Conservation (phyloP, 2,329 filamentous ascomycete species). For the Talaromyces sp. region DNA sequence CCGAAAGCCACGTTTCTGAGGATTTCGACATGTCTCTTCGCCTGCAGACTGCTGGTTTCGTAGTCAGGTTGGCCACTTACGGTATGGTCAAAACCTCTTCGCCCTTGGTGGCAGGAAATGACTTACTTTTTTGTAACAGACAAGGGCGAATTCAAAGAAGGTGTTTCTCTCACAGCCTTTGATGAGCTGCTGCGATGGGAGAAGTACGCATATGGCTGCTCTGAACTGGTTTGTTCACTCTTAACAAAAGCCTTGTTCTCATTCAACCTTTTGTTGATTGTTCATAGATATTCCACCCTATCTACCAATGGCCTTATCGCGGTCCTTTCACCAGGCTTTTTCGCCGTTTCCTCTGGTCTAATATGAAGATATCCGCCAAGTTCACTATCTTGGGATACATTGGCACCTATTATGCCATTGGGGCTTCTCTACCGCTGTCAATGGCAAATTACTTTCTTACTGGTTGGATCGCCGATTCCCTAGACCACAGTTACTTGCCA, state of each 20-base stretch:
- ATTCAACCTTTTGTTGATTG: not conserved
- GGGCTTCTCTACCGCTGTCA: slow-evolving; percentile 60
- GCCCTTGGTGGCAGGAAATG: not conserved
- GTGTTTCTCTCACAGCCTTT: slow-evolving; percentile 77
- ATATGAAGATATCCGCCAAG: slow-evolving; percentile 58
- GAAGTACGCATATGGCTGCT: slow-evolving; percentile 67
- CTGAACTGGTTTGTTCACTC: slow-evolving; percentile 53
- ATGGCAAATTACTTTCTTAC: slow-evolving; percentile 65
- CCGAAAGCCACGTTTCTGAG: slow-evolving; percentile 69
- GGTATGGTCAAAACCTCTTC: not conserved
- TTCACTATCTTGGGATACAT: slow-evolving; percentile 68
- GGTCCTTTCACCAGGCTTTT: slow-evolving; percentile 81
- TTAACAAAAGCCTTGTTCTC: not conserved
- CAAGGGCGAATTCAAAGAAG: slow-evolving; percentile 67
- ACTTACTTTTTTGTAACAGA: slow-evolving; percentile 27
- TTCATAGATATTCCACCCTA: slow-evolving; percentile 61
- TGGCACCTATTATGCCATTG: slow-evolving; percentile 68
- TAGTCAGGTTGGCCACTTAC: slow-evolving; percentile 64
- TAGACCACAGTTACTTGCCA: slow-evolving; percentile 64
- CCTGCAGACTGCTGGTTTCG: slow-evolving; percentile 63
- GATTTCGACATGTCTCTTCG: slow-evolving; percentile 73
- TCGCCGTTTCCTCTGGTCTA: slow-evolving; percentile 65
- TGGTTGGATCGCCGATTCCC: slow-evolving; percentile 63
- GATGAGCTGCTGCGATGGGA: slow-evolving; percentile 50
- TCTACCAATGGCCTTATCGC: slow-evolving; percentile 66